Base-by-base conservation (phyloP, 2,329 filamentous ascomycete genomes). In the Acrocalymma vagum region DNA sequence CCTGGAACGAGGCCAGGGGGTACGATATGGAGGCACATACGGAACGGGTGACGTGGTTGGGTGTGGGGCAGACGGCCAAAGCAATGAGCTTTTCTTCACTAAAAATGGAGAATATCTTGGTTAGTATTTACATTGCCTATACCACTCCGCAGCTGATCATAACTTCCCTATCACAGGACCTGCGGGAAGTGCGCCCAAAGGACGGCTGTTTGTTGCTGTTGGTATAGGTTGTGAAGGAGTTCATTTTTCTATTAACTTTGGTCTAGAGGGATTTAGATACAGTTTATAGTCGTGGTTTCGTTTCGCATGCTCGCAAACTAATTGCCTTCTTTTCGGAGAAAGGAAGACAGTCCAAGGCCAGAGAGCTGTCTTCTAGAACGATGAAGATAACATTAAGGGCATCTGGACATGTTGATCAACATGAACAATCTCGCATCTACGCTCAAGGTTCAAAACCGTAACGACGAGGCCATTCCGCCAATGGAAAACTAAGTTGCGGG, bases 241-340 rank as follows among this genome's bases (percentile, higher is more conserved):
- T 25, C 36, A 20, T 32, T 32, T 39, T 18, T 39, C 36, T 10
- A 16, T 39, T 4, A 39, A 39, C 14, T 39, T 39, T 18, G 36
- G 36, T 16, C 36, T 23, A 16, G 27, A 24, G 10, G 36, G 29
- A 24, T 39, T 39, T 23, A 16, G 10, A 18, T 39, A 39, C 27
- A 14, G 21, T 26, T 10, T 18, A 10, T 36, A 28, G 13, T 36
- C n/a, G 21, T 36, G 16, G 16, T 27, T 26, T n/a, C n/a, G n/a
- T n/a, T n/a, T n/a, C n/a, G n/a, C n/a, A n/a, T n/a, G n/a, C n/a
- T n/a, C n/a, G n/a, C n/a, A n/a, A n/a, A n/a, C n/a, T n/a, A n/a
- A n/a, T n/a, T n/a, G n/a, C n/a, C n/a, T n/a, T n/a, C n/a, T n/a
- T n/a, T n/a, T n/a, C n/a, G n/a, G n/a, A n/a, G n/a, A n/a, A n/a